phyloP scores from a whole-genome alignment of 352 stramenopile species.

The Phytophthora tentaculata region DNA sequence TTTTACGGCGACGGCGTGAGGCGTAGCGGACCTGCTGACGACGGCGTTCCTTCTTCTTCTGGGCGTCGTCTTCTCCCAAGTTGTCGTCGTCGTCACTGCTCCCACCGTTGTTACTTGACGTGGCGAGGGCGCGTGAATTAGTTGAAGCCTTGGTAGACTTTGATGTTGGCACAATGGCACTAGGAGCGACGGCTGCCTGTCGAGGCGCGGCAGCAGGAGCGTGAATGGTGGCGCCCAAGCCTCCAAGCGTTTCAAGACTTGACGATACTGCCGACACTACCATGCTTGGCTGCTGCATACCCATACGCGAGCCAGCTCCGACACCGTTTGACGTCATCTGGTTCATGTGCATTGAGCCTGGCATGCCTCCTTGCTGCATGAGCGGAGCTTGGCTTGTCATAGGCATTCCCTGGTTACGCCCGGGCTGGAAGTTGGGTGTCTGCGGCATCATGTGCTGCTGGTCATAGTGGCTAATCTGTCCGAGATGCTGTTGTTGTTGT shows the following conservation, averaged over 20 bases:
- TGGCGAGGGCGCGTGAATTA: slow-evolving; percentile 51
- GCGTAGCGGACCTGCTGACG: slow-evolving; percentile 82
- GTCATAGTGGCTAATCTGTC: slow-evolving; percentile 67
- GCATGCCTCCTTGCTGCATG: slow-evolving; percentile 40
- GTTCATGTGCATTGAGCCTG: slow-evolving; percentile 42
- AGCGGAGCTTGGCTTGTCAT: slow-evolving; percentile 40
- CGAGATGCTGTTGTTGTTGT: slow-evolving; percentile 73
- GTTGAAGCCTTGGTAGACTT: slow-evolving; percentile 33
- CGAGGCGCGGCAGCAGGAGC: slow-evolving; percentile 14
- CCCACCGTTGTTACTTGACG: slow-evolving; percentile 52
- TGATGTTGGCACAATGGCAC: slow-evolving; percentile 48
- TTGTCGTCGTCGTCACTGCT: slow-evolving; percentile 64
- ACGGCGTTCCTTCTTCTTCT: slow-evolving; percentile 85
- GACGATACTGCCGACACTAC: neutral
- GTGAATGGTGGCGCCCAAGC: slow-evolving; percentile 18
- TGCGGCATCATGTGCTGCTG: slow-evolving; percentile 58
- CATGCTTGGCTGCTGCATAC: slow-evolving; percentile 36
- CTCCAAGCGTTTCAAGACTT: slow-evolving; percentile 19
- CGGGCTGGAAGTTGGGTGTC: slow-evolving; percentile 28
- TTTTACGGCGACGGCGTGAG: slow-evolving; percentile 79
- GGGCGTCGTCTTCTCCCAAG: slow-evolving; percentile 56
- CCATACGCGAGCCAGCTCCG: slow-evolving; percentile 20
- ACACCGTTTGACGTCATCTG: slow-evolving; percentile 35
- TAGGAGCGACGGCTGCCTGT: slow-evolving; percentile 32
- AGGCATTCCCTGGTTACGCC: slow-evolving; percentile 34